A percentile compares a stretch with the other conserved stretches of the same genome.
phyloP scores from a whole-genome alignment of 352 stramenopile genomes.

The Aphanomyces euteiches region DNA sequence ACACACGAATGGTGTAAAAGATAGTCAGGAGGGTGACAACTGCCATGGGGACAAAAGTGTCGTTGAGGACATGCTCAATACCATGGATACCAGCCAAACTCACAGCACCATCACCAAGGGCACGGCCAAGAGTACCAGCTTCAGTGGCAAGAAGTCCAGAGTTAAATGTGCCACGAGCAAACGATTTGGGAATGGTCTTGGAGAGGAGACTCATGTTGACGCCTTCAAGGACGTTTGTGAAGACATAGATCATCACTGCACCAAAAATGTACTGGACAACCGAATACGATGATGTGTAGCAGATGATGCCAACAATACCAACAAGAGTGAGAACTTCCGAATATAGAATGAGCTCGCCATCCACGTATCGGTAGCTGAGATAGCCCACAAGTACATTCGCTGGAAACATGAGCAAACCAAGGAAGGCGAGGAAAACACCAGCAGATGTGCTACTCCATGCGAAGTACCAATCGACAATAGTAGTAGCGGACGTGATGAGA shows the following conservation, averaged over 20 bases:
- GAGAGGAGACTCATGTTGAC: slow-evolving; percentile 91
- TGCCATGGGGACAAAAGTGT: slow-evolving; percentile 68
- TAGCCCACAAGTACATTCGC: slow-evolving; percentile 88
- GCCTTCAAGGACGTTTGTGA: slow-evolving; percentile 90
- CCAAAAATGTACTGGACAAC: slow-evolving; percentile 82
- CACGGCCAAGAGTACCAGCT: slow-evolving; percentile 85
- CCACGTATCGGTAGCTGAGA: slow-evolving; percentile 86
- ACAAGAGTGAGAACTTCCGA: slow-evolving; percentile 85
- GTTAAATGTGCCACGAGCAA: slow-evolving; percentile 93
- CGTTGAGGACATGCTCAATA: slow-evolving; percentile 83
- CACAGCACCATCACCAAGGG: slow-evolving; percentile 83
- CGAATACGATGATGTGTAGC: slow-evolving; percentile 76
- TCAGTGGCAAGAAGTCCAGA: slow-evolving; percentile 91
- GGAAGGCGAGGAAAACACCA: slow-evolving; percentile 82
- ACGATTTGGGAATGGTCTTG: slow-evolving; percentile 91
- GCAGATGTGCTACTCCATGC: slow-evolving; percentile 78
- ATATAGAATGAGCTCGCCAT: slow-evolving; percentile 88
- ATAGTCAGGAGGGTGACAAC: slow-evolving; percentile 52
- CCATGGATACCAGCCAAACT: slow-evolving; percentile 73
- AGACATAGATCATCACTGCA: slow-evolving; percentile 89
- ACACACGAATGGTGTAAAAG: slow-evolving; percentile 67
- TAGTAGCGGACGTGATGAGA: slow-evolving; percentile 78
- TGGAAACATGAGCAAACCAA: slow-evolving; percentile 90
- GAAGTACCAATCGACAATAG: slow-evolving; percentile 88
- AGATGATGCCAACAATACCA: slow-evolving; percentile 84